A percentile compares a stretch with the other conserved stretches of the same genome.
phyloP scores from a whole-genome alignment of 441 rosid genomes.

The Isatis lusitanica region DNA sequence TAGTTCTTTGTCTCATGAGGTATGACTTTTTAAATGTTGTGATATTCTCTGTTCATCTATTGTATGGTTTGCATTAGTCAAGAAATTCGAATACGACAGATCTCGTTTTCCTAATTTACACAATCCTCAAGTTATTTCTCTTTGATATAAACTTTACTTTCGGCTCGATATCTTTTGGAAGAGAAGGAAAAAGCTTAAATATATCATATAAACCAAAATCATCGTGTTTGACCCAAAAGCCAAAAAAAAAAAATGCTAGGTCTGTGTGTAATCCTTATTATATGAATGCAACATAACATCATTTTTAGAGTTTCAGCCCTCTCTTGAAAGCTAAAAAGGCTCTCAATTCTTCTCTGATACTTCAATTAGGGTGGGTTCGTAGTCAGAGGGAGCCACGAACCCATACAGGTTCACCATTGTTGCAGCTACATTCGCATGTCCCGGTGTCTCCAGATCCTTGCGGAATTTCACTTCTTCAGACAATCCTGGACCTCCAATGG shows the following conservation, averaged over 20 bases:
- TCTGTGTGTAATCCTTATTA: slow-evolving; percentile 9
- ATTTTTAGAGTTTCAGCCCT: background rate
- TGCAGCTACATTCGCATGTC: slow-evolving; percentile 95
- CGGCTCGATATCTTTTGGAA: background rate
- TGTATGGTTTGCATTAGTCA: slow-evolving; percentile 6
- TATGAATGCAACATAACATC: slow-evolving; percentile 18
- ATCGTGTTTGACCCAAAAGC: background rate
- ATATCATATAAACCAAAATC: background rate
- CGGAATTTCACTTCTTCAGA: slow-evolving; percentile 68
- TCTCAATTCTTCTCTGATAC: slow-evolving; percentile 48
- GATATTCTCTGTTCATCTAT: background rate
- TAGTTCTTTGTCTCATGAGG: background rate
- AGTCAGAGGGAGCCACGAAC: slow-evolving; percentile 75
- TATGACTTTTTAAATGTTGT: slow-evolving; percentile 27
- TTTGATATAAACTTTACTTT: background rate
- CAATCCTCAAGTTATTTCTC: background rate
- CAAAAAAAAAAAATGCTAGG: slow-evolving; percentile 1
- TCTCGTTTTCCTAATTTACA: background rate
- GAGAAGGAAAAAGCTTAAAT: background rate
- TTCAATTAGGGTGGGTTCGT: slow-evolving; percentile 86
- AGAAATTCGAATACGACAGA: slow-evolving; percentile 14
- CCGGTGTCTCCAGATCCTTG: slow-evolving; percentile 57
- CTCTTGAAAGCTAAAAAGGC: slow-evolving; percentile 22
- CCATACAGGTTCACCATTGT: slow-evolving; percentile 93
- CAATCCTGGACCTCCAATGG: slow-evolving; percentile 91